Conservation (phyloP, 2,329 filamentous ascomycete species). For the Niveomyces coronatus region DNA sequence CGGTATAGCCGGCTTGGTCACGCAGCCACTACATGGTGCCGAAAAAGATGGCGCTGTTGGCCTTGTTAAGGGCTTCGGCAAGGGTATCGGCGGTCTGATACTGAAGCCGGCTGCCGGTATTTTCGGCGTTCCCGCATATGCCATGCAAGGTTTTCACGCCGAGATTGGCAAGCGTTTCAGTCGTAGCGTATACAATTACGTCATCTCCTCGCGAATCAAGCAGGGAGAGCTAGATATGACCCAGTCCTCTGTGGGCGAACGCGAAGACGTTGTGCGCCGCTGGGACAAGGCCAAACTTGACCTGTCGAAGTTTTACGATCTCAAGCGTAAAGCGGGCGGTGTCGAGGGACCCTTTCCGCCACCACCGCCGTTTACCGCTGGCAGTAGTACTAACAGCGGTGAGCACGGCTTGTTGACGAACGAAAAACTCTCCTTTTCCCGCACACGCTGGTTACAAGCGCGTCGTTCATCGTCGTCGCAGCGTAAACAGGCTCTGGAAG, state of each 20-base stretch:
- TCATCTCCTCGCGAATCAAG: constrained; percentile 63
- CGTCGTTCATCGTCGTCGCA: constrained; percentile 40
- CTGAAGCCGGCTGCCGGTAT: constrained; percentile 71
- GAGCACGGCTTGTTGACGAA: constrained; percentile 10
- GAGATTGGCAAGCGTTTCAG: constrained; percentile 63
- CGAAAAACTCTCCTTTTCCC: constrained; percentile 20
- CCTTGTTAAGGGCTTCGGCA: constrained; percentile 68
- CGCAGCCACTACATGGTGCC: constrained; percentile 58
- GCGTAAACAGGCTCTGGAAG: constrained; percentile 37
- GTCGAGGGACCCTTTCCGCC: constrained; percentile 9
- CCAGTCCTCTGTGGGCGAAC: constrained; percentile 45
- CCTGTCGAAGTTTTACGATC: constrained; percentile 48
- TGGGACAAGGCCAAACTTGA: constrained; percentile 55
- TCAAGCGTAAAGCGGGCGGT: constrained; percentile 31
- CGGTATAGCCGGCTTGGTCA: constrained; percentile 70
- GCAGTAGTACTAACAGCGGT: constrained; percentile 4
- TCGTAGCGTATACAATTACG: constrained; percentile 65
- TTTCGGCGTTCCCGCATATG: constrained; percentile 67
- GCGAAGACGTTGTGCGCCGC: constrained; percentile 49
- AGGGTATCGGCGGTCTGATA: constrained; percentile 71
- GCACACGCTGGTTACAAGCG: constrained; percentile 39
- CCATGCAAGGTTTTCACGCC: constrained; percentile 72
- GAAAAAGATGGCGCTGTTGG: constrained; percentile 43
- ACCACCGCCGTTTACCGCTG: constrained; percentile 1
- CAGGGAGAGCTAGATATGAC: constrained; percentile 62